Conservation (phyloP, 257 asterid species). For the Nicotiana benthamiana region DNA sequence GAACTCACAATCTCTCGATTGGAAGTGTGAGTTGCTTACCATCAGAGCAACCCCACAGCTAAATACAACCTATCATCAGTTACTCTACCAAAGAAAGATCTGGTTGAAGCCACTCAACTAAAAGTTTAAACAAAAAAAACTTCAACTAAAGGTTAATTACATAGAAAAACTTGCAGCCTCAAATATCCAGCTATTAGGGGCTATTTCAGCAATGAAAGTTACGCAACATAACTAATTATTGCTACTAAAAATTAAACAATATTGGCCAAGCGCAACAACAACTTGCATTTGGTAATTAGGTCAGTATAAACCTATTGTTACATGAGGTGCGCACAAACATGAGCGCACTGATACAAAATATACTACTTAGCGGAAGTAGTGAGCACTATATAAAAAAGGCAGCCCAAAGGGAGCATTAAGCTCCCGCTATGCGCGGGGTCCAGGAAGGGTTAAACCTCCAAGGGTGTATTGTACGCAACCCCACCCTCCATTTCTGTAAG, state of each 20-base stretch:
- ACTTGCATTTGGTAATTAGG: neutral
- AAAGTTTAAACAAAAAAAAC: neutral
- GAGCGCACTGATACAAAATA: neutral
- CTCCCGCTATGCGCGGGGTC: too few relatives aligned
- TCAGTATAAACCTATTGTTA: neutral
- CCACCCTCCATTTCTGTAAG: too few relatives aligned
- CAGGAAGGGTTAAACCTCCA: too few relatives aligned
- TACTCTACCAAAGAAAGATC: constrained; percentile 6
- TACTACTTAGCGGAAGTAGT: neutral
- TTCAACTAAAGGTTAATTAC: neutral
- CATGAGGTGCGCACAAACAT: neutral
- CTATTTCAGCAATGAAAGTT: neutral
- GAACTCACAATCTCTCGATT: too few relatives aligned
- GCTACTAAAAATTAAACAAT: neutral
- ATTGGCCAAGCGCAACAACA: neutral
- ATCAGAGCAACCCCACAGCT: too few relatives aligned
- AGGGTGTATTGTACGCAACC: too few relatives aligned
- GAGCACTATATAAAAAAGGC: neutral
- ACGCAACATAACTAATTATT: neutral
- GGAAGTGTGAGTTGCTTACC: too few relatives aligned
- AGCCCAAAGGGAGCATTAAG: too few relatives aligned
- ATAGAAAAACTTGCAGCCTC: neutral
- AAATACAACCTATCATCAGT: neutral
- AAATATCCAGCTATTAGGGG: neutral
- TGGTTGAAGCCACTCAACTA: constrained; percentile 1